Conservation (phyloP, 2,329 filamentous ascomycete genomes). For the Hypoxylon sp. region DNA sequence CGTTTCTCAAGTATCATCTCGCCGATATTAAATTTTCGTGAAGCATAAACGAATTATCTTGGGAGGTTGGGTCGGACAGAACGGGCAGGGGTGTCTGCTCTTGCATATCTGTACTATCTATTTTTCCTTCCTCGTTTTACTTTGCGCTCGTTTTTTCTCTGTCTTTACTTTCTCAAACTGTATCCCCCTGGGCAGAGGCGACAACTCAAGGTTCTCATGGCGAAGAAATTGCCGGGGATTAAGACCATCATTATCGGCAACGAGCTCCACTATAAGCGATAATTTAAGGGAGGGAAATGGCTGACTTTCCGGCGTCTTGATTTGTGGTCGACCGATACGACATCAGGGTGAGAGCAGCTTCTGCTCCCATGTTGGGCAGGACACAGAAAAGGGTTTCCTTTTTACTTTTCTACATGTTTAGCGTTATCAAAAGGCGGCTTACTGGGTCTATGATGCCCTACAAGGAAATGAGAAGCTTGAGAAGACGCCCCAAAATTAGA, state of each 20-base stretch:
- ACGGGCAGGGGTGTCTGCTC: slow-evolving; percentile 32
- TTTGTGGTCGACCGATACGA: slow-evolving; percentile 28
- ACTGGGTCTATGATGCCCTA: slow-evolving; percentile 28
- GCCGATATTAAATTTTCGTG: slow-evolving; percentile 15
- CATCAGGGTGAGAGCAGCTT: slow-evolving; percentile 18
- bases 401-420: slow-evolving; percentile 30
- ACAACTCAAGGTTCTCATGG: slow-evolving; percentile 29
- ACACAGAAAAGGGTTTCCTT: slow-evolving; percentile 30
- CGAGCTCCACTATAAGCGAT: slow-evolving; percentile 30
- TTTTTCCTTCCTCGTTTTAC: slow-evolving; percentile 27
- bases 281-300: slow-evolving; percentile 21
- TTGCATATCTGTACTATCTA: slow-evolving; percentile 46
- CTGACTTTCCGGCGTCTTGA: slow-evolving; percentile 20
- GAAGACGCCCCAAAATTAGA: slow-evolving; percentile 58
- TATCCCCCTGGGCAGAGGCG: slow-evolving; percentile 33
- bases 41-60: slow-evolving; percentile 15
- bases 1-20: slow-evolving; percentile 11
- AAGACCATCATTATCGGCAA: slow-evolving; percentile 32
- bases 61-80: slow-evolving; percentile 29
- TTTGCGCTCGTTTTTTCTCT: slow-evolving; percentile 28
- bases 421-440: slow-evolving; percentile 35
- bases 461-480: slow-evolving; percentile 52
- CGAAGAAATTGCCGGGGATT: slow-evolving; percentile 33
- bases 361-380: slow-evolving; percentile 25
- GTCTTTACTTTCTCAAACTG: slow-evolving; percentile 21